Base-by-base conservation (phyloP, 2,329 filamentous ascomycete genomes). In the Chalaropsis ovoidea region DNA sequence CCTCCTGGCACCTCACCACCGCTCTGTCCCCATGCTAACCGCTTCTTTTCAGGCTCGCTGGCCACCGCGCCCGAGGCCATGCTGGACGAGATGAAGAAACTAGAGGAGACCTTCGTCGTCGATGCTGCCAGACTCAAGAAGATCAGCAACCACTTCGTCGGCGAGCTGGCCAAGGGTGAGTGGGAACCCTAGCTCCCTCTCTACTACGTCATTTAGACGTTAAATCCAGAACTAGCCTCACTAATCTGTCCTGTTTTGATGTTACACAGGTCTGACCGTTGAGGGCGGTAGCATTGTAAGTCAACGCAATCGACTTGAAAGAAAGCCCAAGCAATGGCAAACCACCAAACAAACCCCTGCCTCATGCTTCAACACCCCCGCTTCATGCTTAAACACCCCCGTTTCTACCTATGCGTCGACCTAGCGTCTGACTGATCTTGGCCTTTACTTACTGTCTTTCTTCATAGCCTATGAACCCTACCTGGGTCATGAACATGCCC, bases 251-350 rank as follows among this genome's bases (percentile, higher is more conserved):
- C n/a, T 15, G 54, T 58, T 58, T 58, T 58, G 15, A 17, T 47
- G 7, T 60, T 45, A 22, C 3, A 65, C 42, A 68, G 68, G 58
- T 61, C 61, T 65, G 64, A 88, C 82, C 65, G 87, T 91, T 67
- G 87, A 95, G 77, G 93, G 93, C 69, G 92, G 91, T 68, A 95
- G 87, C 75, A 97, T 99, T 76, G 90, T 95, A 76, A 81, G 89
- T 81, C n/a, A 58, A 45, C 22, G 61, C 15, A 43, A 66, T 39
- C 58, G 63, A 11, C 27, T 7, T 19, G 24, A 2, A 10, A 61
- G 24, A 2, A 10, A 61, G 7, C 31, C 7, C 22, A 42, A 19
- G 54, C 5, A 63, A 45, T 6, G 1, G 39, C 27, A 42, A 67
- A 47, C 24, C 10, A 39, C 7, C 22, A 22, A 15, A 0, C 22